Evolutionary conservation across 2,329 filamentous ascomycete species (phyloP).

Genomic region (Fusarium setosum): DNA sequence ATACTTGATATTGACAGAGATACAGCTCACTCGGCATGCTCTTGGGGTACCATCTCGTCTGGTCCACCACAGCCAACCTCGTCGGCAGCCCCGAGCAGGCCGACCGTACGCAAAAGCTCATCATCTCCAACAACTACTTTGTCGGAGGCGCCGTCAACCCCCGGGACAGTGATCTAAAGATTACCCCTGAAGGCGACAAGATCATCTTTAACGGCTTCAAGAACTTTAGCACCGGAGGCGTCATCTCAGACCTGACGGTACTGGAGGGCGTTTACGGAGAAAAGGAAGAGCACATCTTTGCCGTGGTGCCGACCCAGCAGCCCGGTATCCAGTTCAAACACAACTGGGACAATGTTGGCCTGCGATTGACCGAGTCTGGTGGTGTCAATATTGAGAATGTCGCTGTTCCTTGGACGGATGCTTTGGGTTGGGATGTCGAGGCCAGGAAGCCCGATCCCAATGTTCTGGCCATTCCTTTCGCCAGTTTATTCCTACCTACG

Average conservation of each 20-base stretch:
- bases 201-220: constrained; percentile 72
- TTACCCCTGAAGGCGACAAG: constrained; percentile 63
- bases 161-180: constrained; percentile 69
- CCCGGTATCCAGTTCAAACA: constrained; percentile 67
- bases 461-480: constrained; percentile 64
- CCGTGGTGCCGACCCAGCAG: constrained; percentile 68
- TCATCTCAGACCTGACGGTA: constrained; percentile 73
- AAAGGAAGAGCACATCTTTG: constrained; percentile 71
- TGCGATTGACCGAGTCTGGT: constrained; percentile 73
- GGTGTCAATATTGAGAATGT: constrained; percentile 70
- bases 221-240: constrained; percentile 75
- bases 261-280: constrained; percentile 71
- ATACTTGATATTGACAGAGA: rapidly evolving
- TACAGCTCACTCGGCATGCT: constrained; percentile 70
- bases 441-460: constrained; percentile 62
- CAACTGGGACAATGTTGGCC: constrained; percentile 74
- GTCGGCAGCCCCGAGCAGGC: constrained; percentile 71
- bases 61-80: constrained; percentile 70
- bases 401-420: constrained; percentile 67
- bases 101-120: constrained; percentile 65
- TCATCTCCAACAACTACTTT: constrained; percentile 74
- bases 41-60: constrained; percentile 72
- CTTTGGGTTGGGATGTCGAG: constrained; percentile 67
- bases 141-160: constrained; percentile 75
- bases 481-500: constrained; percentile 69